Evolutionary conservation across 1,139 yeast species (phyloP).

Genomic region (Schizosaccharomyces versatilis): DNA sequence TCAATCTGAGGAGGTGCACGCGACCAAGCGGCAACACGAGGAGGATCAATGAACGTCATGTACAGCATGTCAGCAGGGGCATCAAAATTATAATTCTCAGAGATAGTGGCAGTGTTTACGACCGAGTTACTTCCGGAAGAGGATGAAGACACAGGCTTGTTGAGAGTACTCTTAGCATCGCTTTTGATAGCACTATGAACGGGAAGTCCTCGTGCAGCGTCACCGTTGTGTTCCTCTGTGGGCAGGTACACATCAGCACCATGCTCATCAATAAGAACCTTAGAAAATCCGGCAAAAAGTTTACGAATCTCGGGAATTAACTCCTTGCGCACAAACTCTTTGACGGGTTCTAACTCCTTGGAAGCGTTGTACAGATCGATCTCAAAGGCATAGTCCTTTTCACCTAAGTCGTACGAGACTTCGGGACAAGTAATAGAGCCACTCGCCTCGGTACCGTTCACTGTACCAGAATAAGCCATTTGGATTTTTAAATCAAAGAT

Average conservation of each 20-base stretch:
- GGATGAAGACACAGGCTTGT: slow-evolving; percentile 9
- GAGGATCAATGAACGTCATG: slow-evolving; percentile 49
- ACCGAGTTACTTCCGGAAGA: slow-evolving; percentile 8
- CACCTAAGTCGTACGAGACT: slow-evolving; percentile 79
- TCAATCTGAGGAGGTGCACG: slow-evolving; percentile 50
- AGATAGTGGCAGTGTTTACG: slow-evolving; percentile 32
- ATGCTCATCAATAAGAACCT: slow-evolving; percentile 49
- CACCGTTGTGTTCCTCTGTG: slow-evolving; percentile 33
- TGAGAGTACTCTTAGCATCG: slow-evolving; percentile 11
- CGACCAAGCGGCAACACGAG: slow-evolving; percentile 73
- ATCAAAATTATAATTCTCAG: slow-evolving; percentile 59
- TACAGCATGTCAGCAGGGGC: slow-evolving; percentile 74
- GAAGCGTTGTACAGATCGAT: slow-evolving; percentile 33
- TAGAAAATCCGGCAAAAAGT: slow-evolving; percentile 42
- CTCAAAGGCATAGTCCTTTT: slow-evolving; percentile 66
- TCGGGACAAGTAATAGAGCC: slow-evolving; percentile 79
- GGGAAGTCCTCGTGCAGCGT: slow-evolving; percentile 46
- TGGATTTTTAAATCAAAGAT: slow-evolving; percentile 60
- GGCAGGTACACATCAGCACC: slow-evolving; percentile 76
- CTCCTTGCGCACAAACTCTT: slow-evolving; percentile 32
- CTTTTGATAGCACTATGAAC: slow-evolving; percentile 15
- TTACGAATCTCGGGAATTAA: slow-evolving; percentile 50
- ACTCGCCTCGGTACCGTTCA: slow-evolving; percentile 19
- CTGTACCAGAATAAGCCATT: slow-evolving; percentile 35
- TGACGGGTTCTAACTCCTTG: slow-evolving; percentile 30